Conservation (phyloP, 495 filamentous ascomycete species). For the Antarctomyces pellizariae region DNA sequence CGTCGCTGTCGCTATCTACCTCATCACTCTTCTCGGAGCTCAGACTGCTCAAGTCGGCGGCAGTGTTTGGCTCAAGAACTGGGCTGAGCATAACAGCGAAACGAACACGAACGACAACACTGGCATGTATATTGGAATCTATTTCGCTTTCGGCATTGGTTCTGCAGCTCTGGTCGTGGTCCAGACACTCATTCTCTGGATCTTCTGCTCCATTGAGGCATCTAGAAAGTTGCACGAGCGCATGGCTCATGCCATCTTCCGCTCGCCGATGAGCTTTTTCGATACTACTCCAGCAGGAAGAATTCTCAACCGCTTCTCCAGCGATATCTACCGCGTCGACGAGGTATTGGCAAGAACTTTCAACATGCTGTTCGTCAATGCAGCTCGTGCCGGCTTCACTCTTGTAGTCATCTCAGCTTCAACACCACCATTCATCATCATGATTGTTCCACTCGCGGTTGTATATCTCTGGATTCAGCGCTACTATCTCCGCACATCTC, state of each 20-base stretch:
- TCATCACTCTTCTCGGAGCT: conserved; percentile 48
- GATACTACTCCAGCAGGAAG: conserved; percentile 95
- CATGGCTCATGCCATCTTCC: conserved; percentile 96
- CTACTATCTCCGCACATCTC: conserved; percentile 89
- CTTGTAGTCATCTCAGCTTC: conserved; percentile 61
- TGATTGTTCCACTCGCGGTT: conserved; percentile 58
- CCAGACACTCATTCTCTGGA: conserved; percentile 92
- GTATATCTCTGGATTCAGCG: conserved; percentile 88
- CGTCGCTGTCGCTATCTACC: conserved; percentile 58
- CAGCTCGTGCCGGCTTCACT: conserved; percentile 65
- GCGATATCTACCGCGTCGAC: conserved; percentile 89
- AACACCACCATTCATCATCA: conserved; percentile 56
- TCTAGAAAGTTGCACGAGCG: conserved; percentile 90
- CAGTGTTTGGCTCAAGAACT: conserved; percentile 81
- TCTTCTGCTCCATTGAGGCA: conserved; percentile 97
- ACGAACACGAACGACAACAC: conserved; percentile 44
- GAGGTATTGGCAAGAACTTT: conserved; percentile 84
- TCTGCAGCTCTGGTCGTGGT: conserved; percentile 63
- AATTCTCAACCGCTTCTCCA: conserved; percentile 91
- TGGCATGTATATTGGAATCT: conserved; percentile 83
- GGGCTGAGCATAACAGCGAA: conserved; percentile 57
- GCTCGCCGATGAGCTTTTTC: conserved; percentile 97
- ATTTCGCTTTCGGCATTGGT: conserved; percentile 86
- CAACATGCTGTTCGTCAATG: conserved; percentile 85
- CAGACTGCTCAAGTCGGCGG: conserved; percentile 54